Percentiles rank a stretch among this genome's conserved stretches.
Conservation (phyloP, 192 early-diverging fungal genomes). For the Coemansia sp. region DNA sequence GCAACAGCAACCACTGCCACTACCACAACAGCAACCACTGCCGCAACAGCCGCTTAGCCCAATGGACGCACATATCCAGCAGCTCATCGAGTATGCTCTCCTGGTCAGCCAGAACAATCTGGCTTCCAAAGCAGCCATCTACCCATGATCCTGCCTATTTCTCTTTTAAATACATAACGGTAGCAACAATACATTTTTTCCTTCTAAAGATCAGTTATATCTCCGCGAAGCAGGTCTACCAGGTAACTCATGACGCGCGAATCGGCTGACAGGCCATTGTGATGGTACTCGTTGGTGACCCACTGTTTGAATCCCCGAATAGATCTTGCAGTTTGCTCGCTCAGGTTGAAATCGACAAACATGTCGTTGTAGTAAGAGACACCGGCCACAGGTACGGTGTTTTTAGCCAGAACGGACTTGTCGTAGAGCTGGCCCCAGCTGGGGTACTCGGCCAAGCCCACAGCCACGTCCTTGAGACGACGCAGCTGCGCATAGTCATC, state of each 20-base stretch:
- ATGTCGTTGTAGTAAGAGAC: constrained; percentile 70
- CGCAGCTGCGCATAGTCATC: constrained; percentile 65
- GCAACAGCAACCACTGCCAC: neutral
- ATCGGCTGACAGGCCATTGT: constrained; percentile 59
- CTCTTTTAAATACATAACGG: neutral
- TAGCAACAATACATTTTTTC: neutral
- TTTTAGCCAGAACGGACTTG: constrained; percentile 42
- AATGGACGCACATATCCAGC: constrained; percentile 17
- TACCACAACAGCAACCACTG: constrained; percentile 2
- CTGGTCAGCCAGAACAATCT: constrained; percentile 18
- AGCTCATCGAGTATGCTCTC: constrained; percentile 25
- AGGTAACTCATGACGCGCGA: constrained; percentile 57
- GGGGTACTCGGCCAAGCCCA: constrained; percentile 57
- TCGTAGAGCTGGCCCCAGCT: constrained; percentile 61
- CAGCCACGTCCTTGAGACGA: constrained; percentile 57
- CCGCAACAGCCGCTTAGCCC: constrained; percentile 4
- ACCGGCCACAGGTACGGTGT: constrained; percentile 59
- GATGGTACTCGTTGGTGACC: constrained; percentile 69
- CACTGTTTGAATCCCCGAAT: constrained; percentile 60
- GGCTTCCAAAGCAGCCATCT: too few species aligned
- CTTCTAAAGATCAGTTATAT: constrained; percentile 41
- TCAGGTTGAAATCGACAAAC: constrained; percentile 63
- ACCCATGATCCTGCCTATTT: neutral
- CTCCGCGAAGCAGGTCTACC: constrained; percentile 56
- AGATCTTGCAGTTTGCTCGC: constrained; percentile 55